phyloP scores from a whole-genome alignment of 176 grass and related monocot genomes.

The Carex myosuroides region DNA sequence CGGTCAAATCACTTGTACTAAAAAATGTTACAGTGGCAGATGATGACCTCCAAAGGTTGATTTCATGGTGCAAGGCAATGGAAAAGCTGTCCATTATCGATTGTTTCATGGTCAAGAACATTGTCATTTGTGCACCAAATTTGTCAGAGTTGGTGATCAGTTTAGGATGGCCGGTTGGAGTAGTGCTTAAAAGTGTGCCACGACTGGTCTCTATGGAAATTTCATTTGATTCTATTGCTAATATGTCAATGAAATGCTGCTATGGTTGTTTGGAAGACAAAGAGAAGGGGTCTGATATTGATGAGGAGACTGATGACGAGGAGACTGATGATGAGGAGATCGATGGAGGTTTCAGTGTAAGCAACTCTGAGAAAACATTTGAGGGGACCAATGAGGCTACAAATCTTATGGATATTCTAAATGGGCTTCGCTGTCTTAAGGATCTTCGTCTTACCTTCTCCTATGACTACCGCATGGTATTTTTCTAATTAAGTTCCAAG shows the following conservation, averaged over 20 bases:
- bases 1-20: slow-evolving; percentile 11
- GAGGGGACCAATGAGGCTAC: neutral
- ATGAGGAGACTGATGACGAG: neutral
- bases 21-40: neutral
- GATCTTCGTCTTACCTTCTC: slow-evolving; percentile 15
- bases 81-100: slow-evolving; percentile 4
- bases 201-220: neutral
- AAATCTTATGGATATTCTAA: slow-evolving; percentile 14
- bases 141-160: slow-evolving; percentile 2
- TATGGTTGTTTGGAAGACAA: no score
- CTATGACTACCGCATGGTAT: neutral
- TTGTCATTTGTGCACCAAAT: slow-evolving; percentile 7
- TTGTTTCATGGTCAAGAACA: slow-evolving; percentile 11
- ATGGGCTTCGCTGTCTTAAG: neutral
- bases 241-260: neutral
- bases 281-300: no score
- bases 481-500: neutral
- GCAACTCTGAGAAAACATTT: no score
- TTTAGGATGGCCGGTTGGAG: neutral
- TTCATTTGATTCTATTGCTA: neutral
- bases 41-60: neutral
- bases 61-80: neutral
- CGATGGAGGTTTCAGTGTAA: neutral
- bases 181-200: neutral
- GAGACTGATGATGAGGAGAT: neutral